These are phyloP conservation scores for Penicillium paxilli DNA, from an alignment of 495 filamentous ascomycete species.

Conservation along the genomic window DNA sequence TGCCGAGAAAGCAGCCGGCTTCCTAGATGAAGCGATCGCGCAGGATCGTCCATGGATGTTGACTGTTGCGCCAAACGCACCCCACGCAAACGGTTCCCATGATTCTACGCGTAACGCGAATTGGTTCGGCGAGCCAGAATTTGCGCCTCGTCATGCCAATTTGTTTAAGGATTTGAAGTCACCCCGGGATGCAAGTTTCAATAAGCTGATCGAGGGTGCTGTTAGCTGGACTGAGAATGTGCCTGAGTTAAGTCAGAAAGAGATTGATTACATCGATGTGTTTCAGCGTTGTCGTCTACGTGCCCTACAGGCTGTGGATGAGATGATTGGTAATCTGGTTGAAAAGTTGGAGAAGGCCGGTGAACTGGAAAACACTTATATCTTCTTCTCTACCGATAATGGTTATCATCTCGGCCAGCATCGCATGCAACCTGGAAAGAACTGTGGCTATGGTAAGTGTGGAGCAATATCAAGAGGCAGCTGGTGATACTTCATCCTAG, in stretches of 20 bases:
- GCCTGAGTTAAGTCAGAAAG: constrained; percentile 44
- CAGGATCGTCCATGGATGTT: constrained; percentile 60
- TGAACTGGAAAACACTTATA: constrained; percentile 63
- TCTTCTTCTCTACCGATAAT: constrained; percentile 69
- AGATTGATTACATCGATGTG: constrained; percentile 62
- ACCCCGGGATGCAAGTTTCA: constrained; percentile 33
- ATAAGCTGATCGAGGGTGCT: constrained; percentile 44
- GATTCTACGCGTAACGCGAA: constrained; percentile 5
- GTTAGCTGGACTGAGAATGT: constrained; percentile 58
- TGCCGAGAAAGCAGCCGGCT: constrained; percentile 54
- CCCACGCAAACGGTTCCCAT: constrained; percentile 46
- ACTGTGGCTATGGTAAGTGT: constrained; percentile 64
- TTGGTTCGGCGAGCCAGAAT: constrained; percentile 33
- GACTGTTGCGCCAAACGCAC: constrained; percentile 62
- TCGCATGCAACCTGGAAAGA: constrained; percentile 66
- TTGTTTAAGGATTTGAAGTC: constrained; percentile 29
- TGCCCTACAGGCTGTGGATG: constrained; percentile 64
- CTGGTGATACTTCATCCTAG: no score
- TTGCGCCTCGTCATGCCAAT: constrained; percentile 27
- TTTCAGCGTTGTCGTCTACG: constrained; percentile 62
- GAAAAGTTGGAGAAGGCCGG: constrained; percentile 46
- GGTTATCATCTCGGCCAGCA: constrained; percentile 72
- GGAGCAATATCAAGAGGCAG: not conserved
- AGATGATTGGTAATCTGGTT: constrained; percentile 60
- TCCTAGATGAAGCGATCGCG: constrained; percentile 57